These are phyloP conservation scores for Oemleria cerasiformis DNA, from an alignment of 306 rosid genomes.

Conservation along the genomic window DNA sequence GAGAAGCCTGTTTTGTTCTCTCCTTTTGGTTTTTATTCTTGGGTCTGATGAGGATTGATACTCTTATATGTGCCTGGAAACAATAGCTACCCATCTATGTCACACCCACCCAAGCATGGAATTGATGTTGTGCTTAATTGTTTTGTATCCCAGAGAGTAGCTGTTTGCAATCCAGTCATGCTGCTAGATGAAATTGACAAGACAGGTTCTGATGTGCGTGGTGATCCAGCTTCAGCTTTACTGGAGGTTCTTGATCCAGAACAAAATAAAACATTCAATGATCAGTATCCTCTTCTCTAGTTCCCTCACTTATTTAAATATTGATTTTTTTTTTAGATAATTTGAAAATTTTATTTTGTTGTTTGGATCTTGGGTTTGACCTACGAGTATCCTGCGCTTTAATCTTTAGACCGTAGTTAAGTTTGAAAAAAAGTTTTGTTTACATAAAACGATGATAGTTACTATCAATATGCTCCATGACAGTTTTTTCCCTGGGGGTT, in stretches of 20 bases:
- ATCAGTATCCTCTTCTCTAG: constrained; percentile 78
- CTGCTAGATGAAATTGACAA: constrained; percentile 94
- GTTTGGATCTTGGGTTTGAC: neutral
- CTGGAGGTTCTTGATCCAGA: constrained; percentile 98
- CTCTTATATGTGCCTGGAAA: neutral
- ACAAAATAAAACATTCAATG: constrained; percentile 85
- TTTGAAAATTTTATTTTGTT: neutral
- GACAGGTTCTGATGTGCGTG: constrained; percentile 94
- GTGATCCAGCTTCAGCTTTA: constrained; percentile 97
- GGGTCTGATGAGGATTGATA: neutral
- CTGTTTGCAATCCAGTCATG: constrained; percentile 93
- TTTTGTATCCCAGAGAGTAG: constrained; percentile 47
- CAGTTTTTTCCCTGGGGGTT: no score
- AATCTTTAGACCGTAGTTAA: neutral
- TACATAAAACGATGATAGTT: neutral
- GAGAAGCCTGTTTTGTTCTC: neutral
- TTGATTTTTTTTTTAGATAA: neutral
- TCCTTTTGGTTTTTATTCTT: neutral
- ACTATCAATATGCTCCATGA: neutral
- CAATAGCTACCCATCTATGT: neutral
- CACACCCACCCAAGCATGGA: neutral
- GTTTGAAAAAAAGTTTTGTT: neutral
- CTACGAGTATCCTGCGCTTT: neutral
- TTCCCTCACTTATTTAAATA: neutral
- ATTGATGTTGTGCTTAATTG: neutral